Conservation (phyloP, 176 grass and related monocot species). For the Musa troglodytarum region DNA sequence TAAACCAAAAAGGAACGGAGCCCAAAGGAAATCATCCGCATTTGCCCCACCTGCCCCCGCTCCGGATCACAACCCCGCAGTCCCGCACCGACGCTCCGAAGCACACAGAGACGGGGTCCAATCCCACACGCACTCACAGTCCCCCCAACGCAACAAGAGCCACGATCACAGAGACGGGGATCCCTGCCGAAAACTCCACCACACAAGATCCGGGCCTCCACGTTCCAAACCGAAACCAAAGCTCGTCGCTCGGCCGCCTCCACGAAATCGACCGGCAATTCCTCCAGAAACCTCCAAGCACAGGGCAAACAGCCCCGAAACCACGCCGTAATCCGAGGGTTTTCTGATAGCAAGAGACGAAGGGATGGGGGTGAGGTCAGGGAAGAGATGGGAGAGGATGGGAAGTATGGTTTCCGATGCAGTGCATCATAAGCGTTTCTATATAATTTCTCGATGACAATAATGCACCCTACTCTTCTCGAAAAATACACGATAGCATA, state of each 20-base stretch:
- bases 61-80: conserved; percentile 9
- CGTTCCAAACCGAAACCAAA: neutral
- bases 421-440: neutral
- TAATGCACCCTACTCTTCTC: neutral
- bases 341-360: neutral
- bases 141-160: neutral
- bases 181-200: neutral
- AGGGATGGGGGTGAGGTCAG: neutral
- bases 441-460: neutral
- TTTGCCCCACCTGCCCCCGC: conserved; percentile 29
- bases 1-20: conserved; percentile 5
- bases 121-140: conserved; percentile 22
- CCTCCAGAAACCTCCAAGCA: neutral
- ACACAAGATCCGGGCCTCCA: neutral
- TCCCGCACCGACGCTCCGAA: conserved; percentile 15
- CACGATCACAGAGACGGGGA: neutral
- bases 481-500: no score
- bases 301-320: neutral
- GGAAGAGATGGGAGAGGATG: neutral
- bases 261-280: neutral
- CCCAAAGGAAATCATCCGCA: conserved; percentile 23
- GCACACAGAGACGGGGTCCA: conserved; percentile 8
- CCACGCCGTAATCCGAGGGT: neutral
- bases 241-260: neutral
- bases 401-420: neutral